Evolutionary conservation across 306 rosid genomes (phyloP), one percentile per base, ranked within the genome.

Genomic region (Erythrophleum fordii): DNA sequence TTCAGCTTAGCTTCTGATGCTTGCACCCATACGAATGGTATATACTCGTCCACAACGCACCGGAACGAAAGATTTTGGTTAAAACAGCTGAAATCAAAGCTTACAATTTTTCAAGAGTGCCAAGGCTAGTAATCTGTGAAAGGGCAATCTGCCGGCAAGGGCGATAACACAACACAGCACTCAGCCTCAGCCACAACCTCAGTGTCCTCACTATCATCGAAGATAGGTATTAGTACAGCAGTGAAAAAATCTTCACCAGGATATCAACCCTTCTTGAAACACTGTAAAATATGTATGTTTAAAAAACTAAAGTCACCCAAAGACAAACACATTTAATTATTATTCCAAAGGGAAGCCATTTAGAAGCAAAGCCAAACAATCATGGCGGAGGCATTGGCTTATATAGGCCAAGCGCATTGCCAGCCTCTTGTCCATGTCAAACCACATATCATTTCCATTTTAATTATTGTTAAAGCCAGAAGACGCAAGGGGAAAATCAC

Each of bases 351-450:
- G 69, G 79, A 85, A 46, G 67, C 77, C 67, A 60, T 77, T 74
- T 51, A 45, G 75, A 79, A 58, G 56, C 77, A 73, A 56, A 72
- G 64, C 45, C 75, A 87, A 76, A 71, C 84, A 80, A 64, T 78
- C 72, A 75, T 29, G 80, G 67, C 13, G 45, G 69, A 70, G 84
- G 88, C 80, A 82, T 85, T 75, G n/a, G 66, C 80, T 78, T 73
- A 71, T 70, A 79, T 51, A 84, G 53, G 80, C 70, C 49, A 77
- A 62, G 73, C 62, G 72, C 94, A 79, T 85, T 79, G 83, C 76
- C 87, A 82, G 42, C 78, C 79, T 25, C 16, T 69, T 29, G 28
- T 51, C 83, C 69, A 81, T 76, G 85, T 79, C 68, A 79, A 76
- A 84, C 68, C 62, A 34, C 73, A 76, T 48, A 52, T 73, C 73